These are phyloP conservation scores for Wallacemonas rigidus DNA, from an alignment of 208 protist genomes.

Conservation along the genomic window DNA sequence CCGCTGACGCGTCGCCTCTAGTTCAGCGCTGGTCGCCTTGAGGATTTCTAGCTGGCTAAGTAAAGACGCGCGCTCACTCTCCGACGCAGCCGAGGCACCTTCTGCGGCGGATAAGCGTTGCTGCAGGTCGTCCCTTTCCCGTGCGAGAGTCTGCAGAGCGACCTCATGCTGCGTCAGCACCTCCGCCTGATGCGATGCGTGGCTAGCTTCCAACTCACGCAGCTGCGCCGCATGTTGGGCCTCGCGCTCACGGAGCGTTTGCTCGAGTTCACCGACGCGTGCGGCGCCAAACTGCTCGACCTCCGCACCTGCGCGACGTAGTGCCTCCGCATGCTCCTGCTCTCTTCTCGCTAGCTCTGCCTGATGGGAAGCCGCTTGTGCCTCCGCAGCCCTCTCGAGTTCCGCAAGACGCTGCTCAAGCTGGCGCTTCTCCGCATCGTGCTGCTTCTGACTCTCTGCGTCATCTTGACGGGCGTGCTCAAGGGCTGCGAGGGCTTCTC, in stretches of 20 bases:
- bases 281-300: slow-evolving; percentile 20
- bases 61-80: background rate
- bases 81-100: background rate
- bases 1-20: slow-evolving; percentile 23
- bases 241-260: slow-evolving; percentile 27
- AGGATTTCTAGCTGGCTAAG: background rate
- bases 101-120: background rate
- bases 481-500: background rate
- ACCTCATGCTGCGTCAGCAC: slow-evolving; percentile 19
- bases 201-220: slow-evolving; percentile 20
- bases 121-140: slow-evolving; percentile 13
- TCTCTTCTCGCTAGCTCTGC: slow-evolving; percentile 28
- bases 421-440: slow-evolving; percentile 2
- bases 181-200: slow-evolving; percentile 16
- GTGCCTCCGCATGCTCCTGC: slow-evolving; percentile 21
- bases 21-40: slow-evolving; percentile 2
- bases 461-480: slow-evolving; percentile 14
- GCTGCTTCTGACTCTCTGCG: slow-evolving; percentile 20
- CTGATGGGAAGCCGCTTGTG: slow-evolving; percentile 20
- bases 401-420: slow-evolving; percentile 4
- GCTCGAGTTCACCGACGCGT: slow-evolving; percentile 21
- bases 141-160: slow-evolving; percentile 22
- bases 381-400: slow-evolving; percentile 5
- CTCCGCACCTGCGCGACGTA: slow-evolving; percentile 22
- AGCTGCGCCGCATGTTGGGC: slow-evolving; percentile 27